phyloP scores from a whole-genome alignment of 2,329 filamentous ascomycete species.

The Cyphellophora europaea region DNA sequence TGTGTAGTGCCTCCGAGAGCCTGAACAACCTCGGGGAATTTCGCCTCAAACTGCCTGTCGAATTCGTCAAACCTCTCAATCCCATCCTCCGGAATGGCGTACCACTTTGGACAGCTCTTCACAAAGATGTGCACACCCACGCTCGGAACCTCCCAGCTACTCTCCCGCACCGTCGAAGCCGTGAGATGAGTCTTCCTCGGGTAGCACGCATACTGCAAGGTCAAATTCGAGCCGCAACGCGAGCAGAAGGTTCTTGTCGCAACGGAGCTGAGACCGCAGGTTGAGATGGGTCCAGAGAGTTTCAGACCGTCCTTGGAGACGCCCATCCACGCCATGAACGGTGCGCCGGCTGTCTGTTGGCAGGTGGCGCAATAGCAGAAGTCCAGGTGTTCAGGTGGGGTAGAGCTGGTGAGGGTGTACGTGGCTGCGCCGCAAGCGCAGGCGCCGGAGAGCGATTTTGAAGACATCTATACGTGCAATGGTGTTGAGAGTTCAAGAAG shows the following conservation, averaged over 20 bases:
- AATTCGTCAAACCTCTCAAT: background rate
- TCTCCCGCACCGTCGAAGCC: background rate
- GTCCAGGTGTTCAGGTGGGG: background rate
- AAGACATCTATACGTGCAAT: too few relatives aligned
- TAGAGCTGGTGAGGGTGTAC: background rate
- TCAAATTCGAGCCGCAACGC: background rate
- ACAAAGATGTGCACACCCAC: background rate
- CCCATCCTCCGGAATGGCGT: background rate
- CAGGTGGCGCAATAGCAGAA: slow-evolving; percentile 1
- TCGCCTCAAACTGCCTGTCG: background rate
- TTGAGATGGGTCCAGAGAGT: background rate
- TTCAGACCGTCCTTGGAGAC: background rate
- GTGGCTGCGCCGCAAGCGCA: background rate
- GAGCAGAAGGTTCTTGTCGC: background rate
- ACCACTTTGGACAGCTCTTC: background rate
- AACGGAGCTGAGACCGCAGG: background rate
- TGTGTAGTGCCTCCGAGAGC: background rate
- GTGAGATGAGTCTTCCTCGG: background rate
- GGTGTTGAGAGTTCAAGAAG: too few relatives aligned
- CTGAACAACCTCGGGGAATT: background rate
- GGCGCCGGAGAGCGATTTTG: background rate
- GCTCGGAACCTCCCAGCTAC: background rate
- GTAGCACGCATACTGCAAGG: background rate
- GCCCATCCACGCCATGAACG: background rate
- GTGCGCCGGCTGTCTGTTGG: background rate